phyloP scores from a whole-genome alignment of 192 early-diverging fungal species.

The Phycomyces blakesleeanus region DNA sequence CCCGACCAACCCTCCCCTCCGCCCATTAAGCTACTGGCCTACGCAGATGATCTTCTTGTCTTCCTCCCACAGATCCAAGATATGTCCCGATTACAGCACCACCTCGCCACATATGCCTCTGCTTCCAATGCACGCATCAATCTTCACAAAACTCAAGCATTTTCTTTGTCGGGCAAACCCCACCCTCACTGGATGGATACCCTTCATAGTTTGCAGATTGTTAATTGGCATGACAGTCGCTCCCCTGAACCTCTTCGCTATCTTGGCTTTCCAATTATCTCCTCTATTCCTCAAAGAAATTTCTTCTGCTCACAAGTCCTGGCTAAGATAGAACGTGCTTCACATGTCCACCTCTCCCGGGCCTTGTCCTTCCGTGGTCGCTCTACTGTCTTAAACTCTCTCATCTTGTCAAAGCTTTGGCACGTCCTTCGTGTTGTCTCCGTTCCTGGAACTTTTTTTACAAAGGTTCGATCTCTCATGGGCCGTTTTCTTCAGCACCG shows the following conservation, averaged over 20 bases:
- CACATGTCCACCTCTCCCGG: neutral
- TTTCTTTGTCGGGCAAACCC: constrained; percentile 12
- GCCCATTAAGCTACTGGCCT: neutral
- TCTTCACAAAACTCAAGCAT: constrained; percentile 17
- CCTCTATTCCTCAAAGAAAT: constrained; percentile 1
- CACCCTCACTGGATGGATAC: neutral
- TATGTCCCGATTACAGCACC: neutral
- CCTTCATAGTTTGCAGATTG: neutral
- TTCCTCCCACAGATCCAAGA: constrained; percentile 5
- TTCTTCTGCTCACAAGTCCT: neutral
- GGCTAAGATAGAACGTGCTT: neutral
- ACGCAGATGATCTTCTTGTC: constrained; percentile 30
- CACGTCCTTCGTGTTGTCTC: constrained; percentile 9
- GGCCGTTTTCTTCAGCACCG: constrained; percentile 1
- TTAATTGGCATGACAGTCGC: constrained; percentile 3
- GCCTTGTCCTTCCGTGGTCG: constrained; percentile 13
- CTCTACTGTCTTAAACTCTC: constrained; percentile 2
- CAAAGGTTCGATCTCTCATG: neutral
- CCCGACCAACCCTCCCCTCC: neutral
- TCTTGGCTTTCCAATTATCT: constrained; percentile 16
- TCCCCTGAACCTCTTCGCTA: neutral
- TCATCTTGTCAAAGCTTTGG: constrained; percentile 19
- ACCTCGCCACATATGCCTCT: constrained; percentile 2
- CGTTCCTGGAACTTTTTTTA: neutral
- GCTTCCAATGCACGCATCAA: constrained; percentile 27